Base-by-base conservation (phyloP, 208 protist species). In the Acanthamoeba sp. region DNA sequence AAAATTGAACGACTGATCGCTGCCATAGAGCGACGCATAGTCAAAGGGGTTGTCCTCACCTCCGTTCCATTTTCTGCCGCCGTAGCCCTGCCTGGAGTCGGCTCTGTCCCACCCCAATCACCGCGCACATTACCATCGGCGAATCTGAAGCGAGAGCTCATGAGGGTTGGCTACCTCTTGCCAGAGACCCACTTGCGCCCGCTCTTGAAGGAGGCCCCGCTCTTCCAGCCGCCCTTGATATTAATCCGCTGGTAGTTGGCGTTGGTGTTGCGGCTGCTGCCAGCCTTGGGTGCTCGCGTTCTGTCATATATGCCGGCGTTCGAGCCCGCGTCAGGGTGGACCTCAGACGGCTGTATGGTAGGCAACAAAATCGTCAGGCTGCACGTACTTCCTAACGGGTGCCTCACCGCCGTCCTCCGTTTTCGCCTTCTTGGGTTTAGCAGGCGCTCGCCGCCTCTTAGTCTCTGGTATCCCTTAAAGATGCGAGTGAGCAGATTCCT, bases 181-280 rank as follows among this genome's bases (percentile, higher is more conserved):
- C 71, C 71, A 82, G 34, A 50, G 34, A 82, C 38, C 71, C 71
- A 82, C 10, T 48, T 82, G 34, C 71, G 34, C 10, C 40, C 57
- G 18, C 71, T 82, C 38, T 82, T 82, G 71, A 82, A 48, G 7
- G 38, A 48, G 40, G 71, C 38, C 24, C 71, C 40, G n/a, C 34
- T 29, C 57, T 64, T 40, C 71, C 71, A 82, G n/a, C n/a, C 71
- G 20, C 71, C 71, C 32, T 82, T 82, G 40, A 82, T 29, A 5
- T 82, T 82, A 29, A 82, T 40, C 24, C 71, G 71, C 22, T 50
- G 38, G n/a, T 50, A 82, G 32, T 82, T 82, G 40, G 71, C 71
- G 71, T 82, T 82, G 34, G 34, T 40, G 32, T 82, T 29, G 16
- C 16, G 10, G 20, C 18, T n/a, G 18, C 38, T 6, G 18, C n/a